phyloP scores from a whole-genome alignment of 768 basidiomycete species.

The Kondoa malvinella region DNA sequence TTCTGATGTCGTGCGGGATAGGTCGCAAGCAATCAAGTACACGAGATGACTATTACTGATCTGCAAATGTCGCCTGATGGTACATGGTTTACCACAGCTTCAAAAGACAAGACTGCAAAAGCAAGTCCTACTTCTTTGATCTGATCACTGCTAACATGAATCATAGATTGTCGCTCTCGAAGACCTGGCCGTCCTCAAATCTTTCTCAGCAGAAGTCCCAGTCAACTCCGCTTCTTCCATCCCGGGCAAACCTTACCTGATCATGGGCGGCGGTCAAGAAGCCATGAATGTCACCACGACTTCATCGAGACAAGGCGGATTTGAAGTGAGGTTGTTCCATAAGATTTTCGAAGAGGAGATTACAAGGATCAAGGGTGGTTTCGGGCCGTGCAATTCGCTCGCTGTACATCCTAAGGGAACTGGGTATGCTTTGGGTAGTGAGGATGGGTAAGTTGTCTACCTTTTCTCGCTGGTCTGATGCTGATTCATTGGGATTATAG shows the following conservation, averaged over 20 bases:
- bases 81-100: constrained; percentile 87
- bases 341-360: constrained; percentile 44
- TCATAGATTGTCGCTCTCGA: constrained; percentile 68
- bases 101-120: constrained; percentile 91
- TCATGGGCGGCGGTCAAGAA: constrained; percentile 92
- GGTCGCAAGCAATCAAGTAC: constrained; percentile 66
- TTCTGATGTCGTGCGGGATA: constrained; percentile 64
- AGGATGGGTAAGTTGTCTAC: constrained; percentile 59
- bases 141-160: background rate
- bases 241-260: constrained; percentile 57
- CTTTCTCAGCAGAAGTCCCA: constrained; percentile 57
- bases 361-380: constrained; percentile 91
- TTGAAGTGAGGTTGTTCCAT: constrained; percentile 97
- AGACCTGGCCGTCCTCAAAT: constrained; percentile 77
- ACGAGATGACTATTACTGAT: constrained; percentile 61
- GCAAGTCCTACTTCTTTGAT: constrained; percentile 37
- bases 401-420: constrained; percentile 80
- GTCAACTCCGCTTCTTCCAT: constrained; percentile 81
- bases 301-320: constrained; percentile 81
- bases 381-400: constrained; percentile 94
- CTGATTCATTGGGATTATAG: background rate
- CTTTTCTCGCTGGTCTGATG: constrained; percentile 29
- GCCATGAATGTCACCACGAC: constrained; percentile 96
- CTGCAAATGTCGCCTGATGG: constrained; percentile 76
- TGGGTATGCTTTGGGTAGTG: constrained; percentile 81